Base-by-base conservation (phyloP, 2,329 filamentous ascomycete genomes). In the Cladophialophora exuberans region DNA sequence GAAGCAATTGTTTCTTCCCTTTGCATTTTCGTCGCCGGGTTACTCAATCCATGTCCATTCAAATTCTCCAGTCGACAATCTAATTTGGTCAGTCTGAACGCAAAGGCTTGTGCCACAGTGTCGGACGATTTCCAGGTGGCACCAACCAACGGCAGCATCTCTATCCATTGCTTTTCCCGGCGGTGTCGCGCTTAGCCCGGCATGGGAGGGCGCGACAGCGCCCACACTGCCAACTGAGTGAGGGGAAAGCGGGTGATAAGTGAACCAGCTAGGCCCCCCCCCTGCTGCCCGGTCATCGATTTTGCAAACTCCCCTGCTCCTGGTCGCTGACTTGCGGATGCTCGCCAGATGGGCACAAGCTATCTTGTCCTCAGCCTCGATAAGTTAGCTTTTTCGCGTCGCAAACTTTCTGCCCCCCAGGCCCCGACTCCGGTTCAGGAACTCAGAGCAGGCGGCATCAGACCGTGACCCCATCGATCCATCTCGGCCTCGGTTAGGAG, bases 391-490 rank as follows among this genome's bases (percentile, higher is more conserved):
- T 22, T n/a, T n/a, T 43, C 43, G 42, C 45, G 18, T 35, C 31
- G 52, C 35, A 30, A 35, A 26, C 18, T 38, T 20, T 47, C 33
- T 35, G 13, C 10, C 39, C 38, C 52, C 22, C 18, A 25, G 26
- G 13, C 39, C 39, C 39, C 23, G 39, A 13, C 39, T n/a, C 39
- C 26, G 17, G 33, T 35, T 18, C 46, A 30, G 9, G 23, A 6
- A 15, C 17, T 39, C 35, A n/a, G n/a, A n/a, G n/a, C n/a, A n/a
- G n/a, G 23, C 46, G 46, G 46, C 39, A 49, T 49, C 33, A 17
- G 38, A 35, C 46, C 46, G 46, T 71, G 70, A 1, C 71, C 67
- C 2, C 82, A n/a, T n/a, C n/a, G n/a, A n/a, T n/a, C n/a, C n/a
- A 74, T 0, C 83, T 65, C 1, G 38, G 45, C 17, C 46, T 56